Percentiles rank a stretch among this genome's conserved stretches.
Evolutionary conservation across 1,139 yeast genomes (phyloP).

Genomic region (Geotrichum klebahnii): DNA sequence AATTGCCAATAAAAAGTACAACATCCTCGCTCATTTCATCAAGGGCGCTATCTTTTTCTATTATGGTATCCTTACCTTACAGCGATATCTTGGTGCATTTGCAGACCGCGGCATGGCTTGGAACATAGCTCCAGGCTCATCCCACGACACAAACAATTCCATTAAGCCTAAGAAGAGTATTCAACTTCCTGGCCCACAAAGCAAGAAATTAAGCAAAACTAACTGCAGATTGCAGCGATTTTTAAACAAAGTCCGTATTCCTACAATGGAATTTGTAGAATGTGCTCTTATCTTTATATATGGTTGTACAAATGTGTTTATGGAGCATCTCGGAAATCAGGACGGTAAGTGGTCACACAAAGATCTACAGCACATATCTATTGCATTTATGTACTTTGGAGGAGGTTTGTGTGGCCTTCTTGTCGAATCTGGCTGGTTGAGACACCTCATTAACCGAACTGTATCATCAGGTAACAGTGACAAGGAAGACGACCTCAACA

Average conservation of each 20-base stretch:
- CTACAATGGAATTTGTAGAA: conserved; percentile 85
- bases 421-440: conserved; percentile 56
- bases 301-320: conserved; percentile 80
- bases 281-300: conserved; percentile 74
- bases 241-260: conserved; percentile 17
- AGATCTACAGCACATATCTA: conserved; percentile 90
- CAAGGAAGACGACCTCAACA: conserved; percentile 23
- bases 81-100: conserved; percentile 83
- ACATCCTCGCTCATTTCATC: conserved; percentile 87
- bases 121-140: conserved; percentile 53
- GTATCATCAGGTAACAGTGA: conserved; percentile 20
- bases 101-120: conserved; percentile 81
- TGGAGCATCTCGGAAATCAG: conserved; percentile 75
- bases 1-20: conserved; percentile 61
- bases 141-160: conserved; percentile 9
- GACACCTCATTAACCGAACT: conserved; percentile 28
- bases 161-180: neutral
- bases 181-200: neutral
- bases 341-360: conserved; percentile 87
- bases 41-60: conserved; percentile 87
- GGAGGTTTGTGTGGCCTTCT: conserved; percentile 88
- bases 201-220: neutral
- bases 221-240: neutral
- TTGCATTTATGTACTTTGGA: conserved; percentile 91
- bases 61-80: conserved; percentile 70